These are phyloP conservation scores for Teratosphaeria nubilosa DNA, from an alignment of 2,329 filamentous ascomycete genomes.

Conservation along the genomic window DNA sequence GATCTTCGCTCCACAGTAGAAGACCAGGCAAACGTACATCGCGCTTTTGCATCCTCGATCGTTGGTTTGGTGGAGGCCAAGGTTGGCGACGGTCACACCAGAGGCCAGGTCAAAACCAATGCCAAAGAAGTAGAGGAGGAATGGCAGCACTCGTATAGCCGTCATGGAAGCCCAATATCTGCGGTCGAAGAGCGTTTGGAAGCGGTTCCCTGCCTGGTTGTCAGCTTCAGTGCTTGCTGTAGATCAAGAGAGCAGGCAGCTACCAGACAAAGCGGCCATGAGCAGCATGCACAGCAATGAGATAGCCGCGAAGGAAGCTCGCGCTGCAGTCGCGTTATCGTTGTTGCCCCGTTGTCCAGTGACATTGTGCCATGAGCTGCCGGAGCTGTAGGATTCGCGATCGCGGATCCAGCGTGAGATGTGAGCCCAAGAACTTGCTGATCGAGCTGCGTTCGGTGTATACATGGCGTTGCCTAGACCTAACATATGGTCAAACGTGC, in stretches of 20 bases:
- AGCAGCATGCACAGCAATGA: constrained; percentile 21
- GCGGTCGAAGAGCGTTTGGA: constrained; percentile 10
- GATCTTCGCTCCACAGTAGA: constrained; percentile 27
- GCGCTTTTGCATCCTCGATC: constrained; percentile 22
- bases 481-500: neutral
- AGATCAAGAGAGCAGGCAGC: neutral
- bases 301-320: constrained; percentile 2
- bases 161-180: constrained; percentile 15
- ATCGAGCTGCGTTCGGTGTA: neutral
- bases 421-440: neutral
- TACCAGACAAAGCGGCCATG: constrained; percentile 20
- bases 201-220: constrained; percentile 16
- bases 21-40: constrained; percentile 29
- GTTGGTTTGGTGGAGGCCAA: constrained; percentile 19
- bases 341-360: neutral
- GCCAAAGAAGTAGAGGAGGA: constrained; percentile 26
- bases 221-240: neutral
- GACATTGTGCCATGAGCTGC: neutral
- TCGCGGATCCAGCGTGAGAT: neutral
- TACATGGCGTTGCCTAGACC: neutral
- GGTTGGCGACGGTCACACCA: constrained; percentile 24
- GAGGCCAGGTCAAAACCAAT: constrained; percentile 27
- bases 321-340: constrained; percentile 1
- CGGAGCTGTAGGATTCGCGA: neutral
- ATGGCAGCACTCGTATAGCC: constrained; percentile 25